Evolutionary conservation across 2,329 filamentous ascomycete genomes (phyloP), one percentile per base, ranked within the genome.

Genomic region (Diaporthe sp.): DNA sequence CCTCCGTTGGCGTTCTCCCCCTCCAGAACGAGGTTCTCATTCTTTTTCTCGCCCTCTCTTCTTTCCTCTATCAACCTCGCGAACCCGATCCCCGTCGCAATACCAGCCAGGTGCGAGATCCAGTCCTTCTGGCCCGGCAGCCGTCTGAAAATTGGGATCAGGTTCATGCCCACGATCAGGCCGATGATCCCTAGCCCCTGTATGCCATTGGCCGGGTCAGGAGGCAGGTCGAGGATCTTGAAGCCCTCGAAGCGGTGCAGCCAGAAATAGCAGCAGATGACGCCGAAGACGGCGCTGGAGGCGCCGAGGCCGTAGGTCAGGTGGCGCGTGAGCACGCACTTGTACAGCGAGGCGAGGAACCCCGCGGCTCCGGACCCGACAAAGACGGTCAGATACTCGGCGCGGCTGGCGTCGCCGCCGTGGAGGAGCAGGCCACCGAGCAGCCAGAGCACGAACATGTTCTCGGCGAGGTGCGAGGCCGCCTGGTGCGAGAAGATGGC

Each of bases 391-490:
- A 95, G 84, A 83, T 95, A 95, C 73, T 90, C 88, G 20, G 89
- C 92, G 15, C 93, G 88, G 15, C 92, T 93, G 37, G 95, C 85
- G 79, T 95, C 92, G 77, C 94, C 92, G 79, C 94, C 92, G 76
- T 94, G 92, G 83, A 94, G 92, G 47, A 95, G 85, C 1, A 88
- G 86, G 13, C 89, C 89, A 34, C 94, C 94, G 25, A 95, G 86
- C 80, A 94, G 85, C 86, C 88, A 92, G 6, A 96, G 85, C 55
- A 89, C 85, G 12, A 88, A 79, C 89, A 94, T 92, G 84, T 96
- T 96, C 57, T 87, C 81, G 34, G 87, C 76, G 51, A 94, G 82
- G 82, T 97, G 94, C 63, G 83, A 80, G 25, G 92, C 78, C 4
- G 83, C 85, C 72, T 93, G 90, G 85, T 97, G 94, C 28, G 92